A percentile compares a stretch with the other conserved stretches of the same genome.
phyloP scores from a whole-genome alignment of 208 protist genomes.

The Trypanosoma platydactyli region DNA sequence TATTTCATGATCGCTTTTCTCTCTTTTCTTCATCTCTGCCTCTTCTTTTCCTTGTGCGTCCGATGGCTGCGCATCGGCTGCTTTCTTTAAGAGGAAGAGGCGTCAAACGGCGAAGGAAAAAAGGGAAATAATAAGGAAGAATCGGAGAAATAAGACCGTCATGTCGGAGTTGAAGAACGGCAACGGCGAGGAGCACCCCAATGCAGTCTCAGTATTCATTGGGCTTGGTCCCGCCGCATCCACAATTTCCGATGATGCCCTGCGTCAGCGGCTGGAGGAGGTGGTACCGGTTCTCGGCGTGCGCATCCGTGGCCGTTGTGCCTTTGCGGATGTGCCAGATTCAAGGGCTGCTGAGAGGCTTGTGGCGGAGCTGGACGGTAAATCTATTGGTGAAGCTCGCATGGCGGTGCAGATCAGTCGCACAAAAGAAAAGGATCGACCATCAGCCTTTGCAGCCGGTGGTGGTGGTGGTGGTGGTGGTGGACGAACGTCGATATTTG shows the following conservation, averaged over 20 bases:
- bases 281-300: conserved; percentile 35
- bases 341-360: conserved; percentile 47
- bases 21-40: too few relatives aligned
- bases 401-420: conserved; percentile 61
- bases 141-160: too few relatives aligned
- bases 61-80: too few relatives aligned
- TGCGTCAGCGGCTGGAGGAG: conserved; percentile 31
- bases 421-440: conserved; percentile 17
- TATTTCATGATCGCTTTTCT: too few relatives aligned
- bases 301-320: conserved; percentile 67
- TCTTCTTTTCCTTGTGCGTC: too few relatives aligned
- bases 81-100: too few relatives aligned
- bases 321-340: conserved; percentile 63
- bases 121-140: too few relatives aligned
- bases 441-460: conserved; percentile 6
- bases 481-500: conserved; percentile 35
- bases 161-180: too few relatives aligned
- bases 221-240: conserved; percentile 54
- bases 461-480: not conserved
- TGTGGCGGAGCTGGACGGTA: conserved; percentile 45
- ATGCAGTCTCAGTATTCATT: conserved; percentile 77
- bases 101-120: too few relatives aligned
- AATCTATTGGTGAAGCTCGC: conserved; percentile 43
- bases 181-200: too few relatives aligned
- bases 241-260: conserved; percentile 28